Evolutionary conservation across 2,329 filamentous ascomycete species (phyloP).

Genomic region (Aphanoascus verrucosus): DNA sequence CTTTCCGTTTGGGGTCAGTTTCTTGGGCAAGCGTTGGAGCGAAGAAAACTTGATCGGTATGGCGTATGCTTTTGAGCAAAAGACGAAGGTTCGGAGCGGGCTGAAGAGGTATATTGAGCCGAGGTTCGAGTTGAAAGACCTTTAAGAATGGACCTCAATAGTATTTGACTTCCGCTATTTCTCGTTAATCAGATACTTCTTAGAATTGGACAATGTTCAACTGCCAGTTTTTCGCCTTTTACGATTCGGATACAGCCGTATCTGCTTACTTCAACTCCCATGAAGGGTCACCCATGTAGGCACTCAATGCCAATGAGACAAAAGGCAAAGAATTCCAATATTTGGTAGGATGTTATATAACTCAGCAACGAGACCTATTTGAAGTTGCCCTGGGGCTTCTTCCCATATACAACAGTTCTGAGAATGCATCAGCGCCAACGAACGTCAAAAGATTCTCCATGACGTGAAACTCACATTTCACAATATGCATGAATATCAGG

Average conservation of each 20-base stretch:
- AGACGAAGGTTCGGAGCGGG: conserved; percentile 40
- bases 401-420: not conserved
- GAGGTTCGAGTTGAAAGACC: conserved; percentile 38
- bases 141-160: not conserved
- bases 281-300: too few species aligned
- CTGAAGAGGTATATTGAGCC: conserved; percentile 42
- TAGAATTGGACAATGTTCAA: not conserved
- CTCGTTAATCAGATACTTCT: not conserved
- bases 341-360: too few species aligned
- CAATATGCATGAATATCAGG: conserved; percentile 18
- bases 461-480: not conserved
- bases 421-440: not conserved
- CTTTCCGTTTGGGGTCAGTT: conserved; percentile 51
- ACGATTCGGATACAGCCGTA: too few species aligned
- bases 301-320: too few species aligned
- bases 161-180: not conserved
- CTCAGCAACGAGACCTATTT: too few species aligned
- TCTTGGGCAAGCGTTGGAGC: conserved; percentile 50
- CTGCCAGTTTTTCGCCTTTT: too few species aligned
- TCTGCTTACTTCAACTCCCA: too few species aligned
- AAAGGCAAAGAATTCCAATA: too few species aligned
- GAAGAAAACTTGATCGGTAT: conserved; percentile 53
- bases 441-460: not conserved
- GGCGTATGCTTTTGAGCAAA: conserved; percentile 60
- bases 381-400: not conserved